A percentile compares a stretch with the other conserved stretches of the same genome.
phyloP scores from a whole-genome alignment of 1,284 basidiomycete genomes.

The Microbotryomycetes sp. region DNA sequence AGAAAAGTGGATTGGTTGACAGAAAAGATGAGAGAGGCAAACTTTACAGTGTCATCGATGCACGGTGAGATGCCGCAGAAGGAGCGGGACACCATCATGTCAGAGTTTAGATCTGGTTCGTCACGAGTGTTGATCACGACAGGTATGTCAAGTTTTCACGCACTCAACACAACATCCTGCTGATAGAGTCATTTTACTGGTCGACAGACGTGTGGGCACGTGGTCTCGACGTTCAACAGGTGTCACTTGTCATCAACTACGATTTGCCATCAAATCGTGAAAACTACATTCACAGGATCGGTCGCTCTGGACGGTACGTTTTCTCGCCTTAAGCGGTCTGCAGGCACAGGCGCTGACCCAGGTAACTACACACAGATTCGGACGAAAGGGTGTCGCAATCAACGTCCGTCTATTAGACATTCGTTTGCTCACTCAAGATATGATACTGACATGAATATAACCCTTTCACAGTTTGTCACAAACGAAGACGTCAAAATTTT shows the following conservation, averaged over 20 bases:
- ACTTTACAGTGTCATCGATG: conserved; percentile 66
- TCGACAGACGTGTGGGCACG: conserved; percentile 92
- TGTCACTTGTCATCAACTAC: conserved; percentile 56
- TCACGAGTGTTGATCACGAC: conserved; percentile 95
- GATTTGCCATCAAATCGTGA: conserved; percentile 69
- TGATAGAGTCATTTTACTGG: conserved; percentile 35
- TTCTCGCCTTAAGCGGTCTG: conserved; percentile 58
- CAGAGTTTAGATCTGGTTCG: conserved; percentile 90
- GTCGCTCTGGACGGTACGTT: conserved; percentile 91
- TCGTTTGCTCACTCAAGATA: neutral
- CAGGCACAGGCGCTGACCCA: no score
- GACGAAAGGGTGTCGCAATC: conserved; percentile 28
- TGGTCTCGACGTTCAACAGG: conserved; percentile 97
- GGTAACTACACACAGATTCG: conserved; percentile 1
- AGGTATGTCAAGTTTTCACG: neutral
- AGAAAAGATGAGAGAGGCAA: conserved; percentile 94
- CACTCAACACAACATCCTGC: conserved; percentile 18
- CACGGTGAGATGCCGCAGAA: conserved; percentile 99
- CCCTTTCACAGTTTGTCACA: conserved; percentile 66
- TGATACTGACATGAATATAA: neutral
- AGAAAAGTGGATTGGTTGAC: conserved; percentile 99
- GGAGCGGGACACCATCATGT: conserved; percentile 98
- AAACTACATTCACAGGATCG: conserved; percentile 98
- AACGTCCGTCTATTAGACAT: conserved; percentile 32
- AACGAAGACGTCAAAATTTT: conserved; percentile 83